Percentiles rank a stretch among this genome's conserved stretches.
Conservation (phyloP, 176 grass and related monocot species). For the Eragrostis curvula region DNA sequence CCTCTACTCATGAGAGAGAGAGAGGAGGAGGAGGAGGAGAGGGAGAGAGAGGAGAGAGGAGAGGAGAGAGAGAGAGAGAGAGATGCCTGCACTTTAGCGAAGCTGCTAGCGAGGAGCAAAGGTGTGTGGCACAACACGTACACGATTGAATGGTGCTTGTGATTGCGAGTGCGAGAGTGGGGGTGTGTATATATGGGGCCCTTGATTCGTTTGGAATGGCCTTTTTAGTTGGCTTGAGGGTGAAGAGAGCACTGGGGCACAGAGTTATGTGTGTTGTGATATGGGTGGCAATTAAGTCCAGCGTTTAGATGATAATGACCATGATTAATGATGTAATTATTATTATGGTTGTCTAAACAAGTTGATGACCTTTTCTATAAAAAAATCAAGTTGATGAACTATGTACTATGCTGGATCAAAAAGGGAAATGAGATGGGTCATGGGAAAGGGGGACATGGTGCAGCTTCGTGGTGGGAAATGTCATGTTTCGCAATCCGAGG, state of each 20-base stretch:
- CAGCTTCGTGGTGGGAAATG: background rate
- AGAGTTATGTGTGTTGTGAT: background rate
- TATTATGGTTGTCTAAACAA: background rate
- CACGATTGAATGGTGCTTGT: constrained; percentile 13
- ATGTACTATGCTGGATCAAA: background rate
- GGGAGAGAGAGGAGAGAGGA: too few relatives aligned
- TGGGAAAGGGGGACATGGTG: background rate
- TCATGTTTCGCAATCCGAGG: background rate
- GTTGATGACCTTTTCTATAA: too few relatives aligned
- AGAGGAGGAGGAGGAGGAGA: background rate
- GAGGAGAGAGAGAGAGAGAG: background rate
- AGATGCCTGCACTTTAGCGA: background rate
- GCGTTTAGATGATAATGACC: constrained; percentile 21
- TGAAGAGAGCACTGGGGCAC: constrained; percentile 7
- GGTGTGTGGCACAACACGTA: background rate
- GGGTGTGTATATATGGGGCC: constrained; percentile 3
- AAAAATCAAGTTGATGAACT: background rate
- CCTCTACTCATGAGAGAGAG: background rate
- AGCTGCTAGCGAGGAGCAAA: background rate
- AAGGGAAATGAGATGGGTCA: background rate
- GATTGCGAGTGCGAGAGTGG: constrained; percentile 8
- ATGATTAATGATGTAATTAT: constrained; percentile 20
- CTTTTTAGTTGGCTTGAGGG: constrained; percentile 37
- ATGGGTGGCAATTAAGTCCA: constrained; percentile 6
- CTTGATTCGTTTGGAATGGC: background rate